Conservation (phyloP, 2,329 filamentous ascomycete species). For the Phialocephala subalpina region DNA sequence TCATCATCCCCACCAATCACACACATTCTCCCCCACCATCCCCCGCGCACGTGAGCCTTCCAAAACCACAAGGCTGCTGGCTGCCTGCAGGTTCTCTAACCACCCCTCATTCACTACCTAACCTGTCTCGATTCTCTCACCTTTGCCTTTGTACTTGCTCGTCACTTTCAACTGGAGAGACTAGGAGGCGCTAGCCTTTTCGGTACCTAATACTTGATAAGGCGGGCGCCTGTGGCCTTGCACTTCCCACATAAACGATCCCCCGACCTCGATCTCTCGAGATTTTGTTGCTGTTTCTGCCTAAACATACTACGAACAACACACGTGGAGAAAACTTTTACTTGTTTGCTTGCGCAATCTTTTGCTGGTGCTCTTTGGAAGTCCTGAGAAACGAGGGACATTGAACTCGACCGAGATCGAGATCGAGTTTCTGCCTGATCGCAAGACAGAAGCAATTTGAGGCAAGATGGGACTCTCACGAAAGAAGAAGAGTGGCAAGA, state of each 20-base stretch:
- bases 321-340: background rate
- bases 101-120: background rate
- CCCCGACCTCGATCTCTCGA: background rate
- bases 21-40: background rate
- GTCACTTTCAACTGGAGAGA: too few relatives aligned
- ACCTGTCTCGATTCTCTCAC: background rate
- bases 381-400: too few relatives aligned
- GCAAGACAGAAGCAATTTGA: background rate
- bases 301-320: background rate
- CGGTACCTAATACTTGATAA: background rate
- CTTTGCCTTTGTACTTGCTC: background rate
- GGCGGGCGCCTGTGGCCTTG: background rate
- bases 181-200: too few relatives aligned
- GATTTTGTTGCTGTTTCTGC: background rate
- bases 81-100: conserved; percentile 3
- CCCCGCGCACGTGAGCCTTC: background rate
- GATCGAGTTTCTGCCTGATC: background rate
- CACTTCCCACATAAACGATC: background rate
- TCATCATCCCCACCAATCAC: background rate
- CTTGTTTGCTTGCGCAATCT: background rate
- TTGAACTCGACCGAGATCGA: background rate
- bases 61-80: background rate
- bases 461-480: background rate
- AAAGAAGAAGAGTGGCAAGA: background rate
- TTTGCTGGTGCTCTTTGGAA: background rate